phyloP scores from a whole-genome alignment of 768 basidiomycete genomes.

The Psilocybe azurescens region DNA sequence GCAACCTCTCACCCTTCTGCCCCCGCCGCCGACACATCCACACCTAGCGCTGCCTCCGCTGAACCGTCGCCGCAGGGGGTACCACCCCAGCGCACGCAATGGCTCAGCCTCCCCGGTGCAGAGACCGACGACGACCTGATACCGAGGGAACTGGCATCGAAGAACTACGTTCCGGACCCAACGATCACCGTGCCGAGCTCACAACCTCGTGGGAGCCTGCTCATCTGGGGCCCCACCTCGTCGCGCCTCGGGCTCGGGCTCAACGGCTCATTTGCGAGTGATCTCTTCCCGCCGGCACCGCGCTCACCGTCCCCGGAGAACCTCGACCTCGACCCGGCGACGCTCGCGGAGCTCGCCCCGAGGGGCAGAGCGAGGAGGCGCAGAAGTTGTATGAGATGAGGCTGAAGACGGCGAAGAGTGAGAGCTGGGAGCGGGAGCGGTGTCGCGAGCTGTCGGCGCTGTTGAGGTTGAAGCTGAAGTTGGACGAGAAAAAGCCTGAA shows the following conservation, averaged over 20 bases:
- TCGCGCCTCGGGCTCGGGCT: slow-evolving; percentile 32
- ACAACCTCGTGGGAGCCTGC: slow-evolving; percentile 29
- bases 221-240: slow-evolving; percentile 45
- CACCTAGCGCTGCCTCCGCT: too few species aligned
- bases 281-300: slow-evolving; percentile 22
- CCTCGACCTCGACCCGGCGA: slow-evolving; percentile 36
- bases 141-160: slow-evolving; percentile 28
- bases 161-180: slow-evolving; percentile 27
- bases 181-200: slow-evolving; percentile 18
- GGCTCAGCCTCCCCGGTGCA: slow-evolving; percentile 38
- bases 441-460: slow-evolving; percentile 60
- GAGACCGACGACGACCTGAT: slow-evolving; percentile 39
- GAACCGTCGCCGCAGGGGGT: background rate
- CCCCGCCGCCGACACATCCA: background rate
- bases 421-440: slow-evolving; percentile 54
- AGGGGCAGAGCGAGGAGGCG: slow-evolving; percentile 46
- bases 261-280: background rate
- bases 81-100: slow-evolving; percentile 23
- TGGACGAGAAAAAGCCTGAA: slow-evolving; percentile 29
- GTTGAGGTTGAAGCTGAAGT: slow-evolving; percentile 61
- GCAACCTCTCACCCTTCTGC: background rate
- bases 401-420: slow-evolving; percentile 39
- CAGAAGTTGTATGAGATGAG: slow-evolving; percentile 45
- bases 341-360: slow-evolving; percentile 31
- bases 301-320: slow-evolving; percentile 49